These are phyloP conservation scores for Mimosa bimucronata DNA, from an alignment of 306 rosid species.

Conservation along the genomic window DNA sequence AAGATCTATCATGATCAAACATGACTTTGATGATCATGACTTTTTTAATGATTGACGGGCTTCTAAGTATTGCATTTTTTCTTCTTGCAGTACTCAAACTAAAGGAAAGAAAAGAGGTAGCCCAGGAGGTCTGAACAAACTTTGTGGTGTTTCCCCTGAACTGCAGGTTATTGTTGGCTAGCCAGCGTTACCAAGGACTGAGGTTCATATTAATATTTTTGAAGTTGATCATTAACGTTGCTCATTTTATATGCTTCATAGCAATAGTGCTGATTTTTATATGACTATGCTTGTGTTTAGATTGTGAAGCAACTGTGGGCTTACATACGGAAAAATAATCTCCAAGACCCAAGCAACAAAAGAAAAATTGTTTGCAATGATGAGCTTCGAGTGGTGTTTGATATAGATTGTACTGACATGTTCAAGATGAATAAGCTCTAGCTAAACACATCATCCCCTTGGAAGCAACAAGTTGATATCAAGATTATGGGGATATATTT, in stretches of 20 bases:
- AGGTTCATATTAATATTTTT: conserved; percentile 49
- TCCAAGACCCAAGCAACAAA: conserved; percentile 68
- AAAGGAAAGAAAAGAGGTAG: conserved; percentile 89
- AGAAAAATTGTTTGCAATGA: conserved; percentile 67
- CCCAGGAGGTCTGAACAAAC: conserved; percentile 83
- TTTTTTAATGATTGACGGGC: conserved; percentile 34
- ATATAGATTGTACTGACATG: conserved; percentile 72
- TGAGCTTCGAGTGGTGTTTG: conserved; percentile 65
- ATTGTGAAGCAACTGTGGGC: conserved; percentile 72
- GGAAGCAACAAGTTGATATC: conserved; percentile 63
- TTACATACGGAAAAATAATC: conserved; percentile 61
- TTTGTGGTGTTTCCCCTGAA: conserved; percentile 83
- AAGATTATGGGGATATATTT: conserved; percentile 24
- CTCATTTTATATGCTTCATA: conserved; percentile 3
- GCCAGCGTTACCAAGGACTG: conserved; percentile 76
- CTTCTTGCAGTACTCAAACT: conserved; percentile 54
- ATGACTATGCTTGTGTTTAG: conserved; percentile 46
- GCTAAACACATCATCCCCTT: conserved; percentile 67
- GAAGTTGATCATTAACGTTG: neutral
- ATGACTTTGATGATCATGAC: no score
- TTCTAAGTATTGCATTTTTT: neutral
- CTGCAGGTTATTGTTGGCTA: conserved; percentile 92
- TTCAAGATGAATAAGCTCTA: conserved; percentile 70
- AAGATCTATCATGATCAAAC: neutral
- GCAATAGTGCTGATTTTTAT: conserved; percentile 29